A percentile compares a stretch with the other conserved stretches of the same genome.
These are phyloP conservation scores for Candida odintsovae DNA, from an alignment of 805 yeast genomes.

Conservation along the genomic window DNA sequence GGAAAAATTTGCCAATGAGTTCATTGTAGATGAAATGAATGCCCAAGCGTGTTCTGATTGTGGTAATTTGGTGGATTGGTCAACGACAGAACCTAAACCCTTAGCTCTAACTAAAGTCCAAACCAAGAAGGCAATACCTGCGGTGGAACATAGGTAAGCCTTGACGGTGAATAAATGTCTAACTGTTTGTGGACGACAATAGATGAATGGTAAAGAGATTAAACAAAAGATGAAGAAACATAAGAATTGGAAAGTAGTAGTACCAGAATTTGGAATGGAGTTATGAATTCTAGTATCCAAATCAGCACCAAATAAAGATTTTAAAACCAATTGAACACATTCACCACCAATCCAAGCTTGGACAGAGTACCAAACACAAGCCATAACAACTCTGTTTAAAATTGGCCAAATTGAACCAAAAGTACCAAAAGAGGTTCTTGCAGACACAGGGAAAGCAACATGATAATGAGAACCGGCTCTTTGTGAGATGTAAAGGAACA, in stretches of 20 bases:
- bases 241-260: slow-evolving; percentile 68
- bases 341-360: slow-evolving; percentile 84
- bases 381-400: slow-evolving; percentile 82
- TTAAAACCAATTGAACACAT: slow-evolving; percentile 74
- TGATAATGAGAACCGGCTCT: slow-evolving; percentile 80
- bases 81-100: slow-evolving; percentile 72
- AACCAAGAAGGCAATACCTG: slow-evolving; percentile 74
- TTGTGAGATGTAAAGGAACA: slow-evolving; percentile 67
- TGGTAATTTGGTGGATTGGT: slow-evolving; percentile 42
- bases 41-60: slow-evolving; percentile 78
- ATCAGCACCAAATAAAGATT: slow-evolving; percentile 67
- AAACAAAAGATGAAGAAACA: slow-evolving; percentile 81
- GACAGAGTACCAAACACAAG: slow-evolving; percentile 82
- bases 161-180: slow-evolving; percentile 82
- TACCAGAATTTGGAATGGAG: slow-evolving; percentile 50
- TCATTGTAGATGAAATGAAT: slow-evolving; percentile 72
- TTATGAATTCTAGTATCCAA: slow-evolving; percentile 59
- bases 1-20: slow-evolving; percentile 78
- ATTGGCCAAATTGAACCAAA: slow-evolving; percentile 88
- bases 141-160: slow-evolving; percentile 72
- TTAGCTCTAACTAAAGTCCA: slow-evolving; percentile 81
- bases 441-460: slow-evolving; percentile 77
- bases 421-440: slow-evolving; percentile 79
- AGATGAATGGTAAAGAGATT: slow-evolving; percentile 70
- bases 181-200: slow-evolving; percentile 78